These are phyloP conservation scores for Gnomoniopsis sp. DNA, from an alignment of 2,329 filamentous ascomycete genomes.

Conservation along the genomic window DNA sequence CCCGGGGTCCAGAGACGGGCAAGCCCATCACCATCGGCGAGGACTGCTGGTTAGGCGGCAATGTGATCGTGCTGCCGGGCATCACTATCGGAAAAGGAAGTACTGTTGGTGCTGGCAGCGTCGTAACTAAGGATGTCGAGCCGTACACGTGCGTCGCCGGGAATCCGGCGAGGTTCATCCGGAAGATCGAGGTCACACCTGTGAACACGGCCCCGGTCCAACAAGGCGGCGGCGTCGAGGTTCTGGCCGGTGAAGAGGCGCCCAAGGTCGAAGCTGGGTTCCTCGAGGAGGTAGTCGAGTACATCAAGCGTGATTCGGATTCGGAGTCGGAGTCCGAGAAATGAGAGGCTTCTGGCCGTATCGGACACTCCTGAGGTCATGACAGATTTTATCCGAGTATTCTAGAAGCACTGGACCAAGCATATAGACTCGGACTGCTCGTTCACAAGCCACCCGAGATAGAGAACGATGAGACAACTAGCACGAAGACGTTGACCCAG, in stretches of 20 bases:
- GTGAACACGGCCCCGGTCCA: background rate
- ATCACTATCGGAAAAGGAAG: slow-evolving; percentile 73
- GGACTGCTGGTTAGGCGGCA: slow-evolving; percentile 78
- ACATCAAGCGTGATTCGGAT: background rate
- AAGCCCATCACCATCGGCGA: slow-evolving; percentile 72
- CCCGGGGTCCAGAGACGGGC: slow-evolving; percentile 70
- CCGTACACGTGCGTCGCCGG: slow-evolving; percentile 61
- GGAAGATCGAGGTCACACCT: slow-evolving; percentile 33
- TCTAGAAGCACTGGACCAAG: background rate
- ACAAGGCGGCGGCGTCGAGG: background rate
- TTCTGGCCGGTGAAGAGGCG: slow-evolving; percentile 12
- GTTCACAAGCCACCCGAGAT: slow-evolving; percentile 82
- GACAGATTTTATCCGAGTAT: background rate
- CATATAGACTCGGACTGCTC: background rate
- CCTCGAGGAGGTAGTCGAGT: background rate
- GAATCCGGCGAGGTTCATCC: slow-evolving; percentile 62
- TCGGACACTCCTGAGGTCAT: background rate
- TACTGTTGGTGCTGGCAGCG: slow-evolving; percentile 75
- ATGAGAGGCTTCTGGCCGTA: background rate
- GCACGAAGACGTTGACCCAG: slow-evolving; percentile 74
- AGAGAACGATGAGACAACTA: slow-evolving; percentile 87
- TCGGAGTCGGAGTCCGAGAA: background rate
- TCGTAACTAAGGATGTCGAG: slow-evolving; percentile 76
- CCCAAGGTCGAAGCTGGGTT: background rate
- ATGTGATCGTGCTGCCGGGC: slow-evolving; percentile 68